phyloP scores from a whole-genome alignment of 2,329 filamentous ascomycete genomes.

The Cryphonectria parasitica region DNA sequence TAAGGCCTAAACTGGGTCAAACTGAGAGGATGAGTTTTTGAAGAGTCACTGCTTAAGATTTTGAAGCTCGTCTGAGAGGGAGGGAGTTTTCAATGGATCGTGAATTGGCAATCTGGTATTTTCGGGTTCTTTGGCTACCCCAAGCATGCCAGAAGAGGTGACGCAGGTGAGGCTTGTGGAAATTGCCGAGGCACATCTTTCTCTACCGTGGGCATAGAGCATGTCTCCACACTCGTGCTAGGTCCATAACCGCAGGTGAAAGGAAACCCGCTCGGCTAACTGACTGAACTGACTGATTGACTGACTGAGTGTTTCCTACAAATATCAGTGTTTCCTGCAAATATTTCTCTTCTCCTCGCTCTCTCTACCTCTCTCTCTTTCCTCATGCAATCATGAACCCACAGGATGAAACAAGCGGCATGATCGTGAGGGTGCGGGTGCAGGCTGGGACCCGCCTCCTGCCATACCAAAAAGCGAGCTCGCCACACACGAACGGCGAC shows the following conservation, averaged over 20 bases:
- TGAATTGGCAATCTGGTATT: not conserved
- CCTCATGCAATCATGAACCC: not conserved
- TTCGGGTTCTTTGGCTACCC: not conserved
- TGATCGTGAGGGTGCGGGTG: not conserved
- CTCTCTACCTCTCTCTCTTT: not conserved
- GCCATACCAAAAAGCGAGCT: not conserved
- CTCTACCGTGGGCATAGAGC: not conserved
- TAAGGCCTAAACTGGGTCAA: not conserved
- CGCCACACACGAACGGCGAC: not conserved
- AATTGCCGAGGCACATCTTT: conserved; percentile 13
- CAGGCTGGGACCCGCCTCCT: not conserved
- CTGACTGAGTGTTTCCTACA: not conserved
- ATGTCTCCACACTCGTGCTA: not conserved
- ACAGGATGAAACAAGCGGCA: not conserved
- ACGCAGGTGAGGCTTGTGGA: not conserved
- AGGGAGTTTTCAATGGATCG: not conserved
- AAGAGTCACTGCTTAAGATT: not conserved
- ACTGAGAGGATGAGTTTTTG: not conserved
- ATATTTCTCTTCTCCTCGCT: not conserved
- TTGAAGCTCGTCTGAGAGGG: not conserved
- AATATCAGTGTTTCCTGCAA: not conserved
- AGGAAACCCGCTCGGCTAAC: no score
- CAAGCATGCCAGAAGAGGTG: not conserved
- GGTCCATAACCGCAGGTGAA: not conserved
- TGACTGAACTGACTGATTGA: no score